Base-by-base conservation (phyloP, 177 flowering plant species). In the Vitis hybrid region DNA sequence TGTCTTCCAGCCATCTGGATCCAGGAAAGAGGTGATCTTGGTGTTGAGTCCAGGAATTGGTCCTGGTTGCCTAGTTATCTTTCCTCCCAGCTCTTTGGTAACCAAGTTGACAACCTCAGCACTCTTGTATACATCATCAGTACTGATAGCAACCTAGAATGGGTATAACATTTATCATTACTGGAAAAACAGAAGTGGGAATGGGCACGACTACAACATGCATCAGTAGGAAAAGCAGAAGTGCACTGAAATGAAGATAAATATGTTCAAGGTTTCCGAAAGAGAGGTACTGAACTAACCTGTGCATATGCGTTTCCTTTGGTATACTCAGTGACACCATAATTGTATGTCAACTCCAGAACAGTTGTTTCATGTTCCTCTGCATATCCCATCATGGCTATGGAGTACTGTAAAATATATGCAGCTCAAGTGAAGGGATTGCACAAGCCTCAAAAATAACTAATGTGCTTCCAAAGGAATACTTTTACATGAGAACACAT, bases 1-100 rank as follows among this genome's bases (percentile, higher is more conserved):
- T 12, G 93, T 91, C 85, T 95, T 95, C 99, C 99, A 95, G 69
- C 99, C 98, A 86, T 95, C 99, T 23, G 99, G 99, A 67, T 95
- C 99, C 18, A 93, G 83, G 64, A 93, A 95, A 56, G 98, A 78
- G 52, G 88, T 84, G 56, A 95, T 89, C 71, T 95, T 93, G 72
- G 99, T 95, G 84, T 85, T 86, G 80, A 91, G 51, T 79, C 99
- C 99, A 34, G 99, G 97, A 76, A 95, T 76, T 49, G 94, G 91
- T 18, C 99, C 99, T 26, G 99, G 85, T 72, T 87, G 88, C 13
- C 98, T 83, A 66, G 97, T 95, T 64, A 95, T 87, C 83, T 91
- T 93, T 65, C 99, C 99, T 66, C 99, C 99, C 50, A 93, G 93
- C 85, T 93, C 99, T 86, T 90, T 84, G 51, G 76, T 91, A 39